Percentiles rank a stretch among this genome's conserved stretches.
phyloP scores from a whole-genome alignment of 2,329 filamentous ascomycete genomes.

The Nannizzia gypsea region DNA sequence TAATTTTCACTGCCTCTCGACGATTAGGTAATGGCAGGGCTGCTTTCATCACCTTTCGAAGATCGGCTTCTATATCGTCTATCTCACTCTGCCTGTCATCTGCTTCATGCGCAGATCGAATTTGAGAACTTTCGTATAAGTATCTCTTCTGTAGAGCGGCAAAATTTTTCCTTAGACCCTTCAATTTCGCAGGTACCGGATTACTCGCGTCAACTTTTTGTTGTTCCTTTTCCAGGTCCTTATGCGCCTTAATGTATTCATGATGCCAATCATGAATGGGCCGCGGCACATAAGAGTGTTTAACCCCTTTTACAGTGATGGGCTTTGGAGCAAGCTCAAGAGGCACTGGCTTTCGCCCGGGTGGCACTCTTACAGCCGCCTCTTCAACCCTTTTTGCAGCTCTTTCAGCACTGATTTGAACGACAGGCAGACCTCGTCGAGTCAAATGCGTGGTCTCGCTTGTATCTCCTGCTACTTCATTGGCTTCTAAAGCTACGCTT shows the following conservation, averaged over 20 bases:
- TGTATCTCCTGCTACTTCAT: conserved; percentile 22
- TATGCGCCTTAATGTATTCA: conserved; percentile 27
- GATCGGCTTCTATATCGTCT: conserved; percentile 17
- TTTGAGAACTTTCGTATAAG: conserved; percentile 20
- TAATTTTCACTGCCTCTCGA: neutral
- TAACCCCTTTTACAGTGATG: conserved; percentile 12
- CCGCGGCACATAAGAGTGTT: conserved; percentile 26
- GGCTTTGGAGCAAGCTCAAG: conserved; percentile 19
- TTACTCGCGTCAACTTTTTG: neutral
- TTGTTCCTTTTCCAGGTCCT: conserved; percentile 8
- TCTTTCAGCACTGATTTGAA: conserved; percentile 18
- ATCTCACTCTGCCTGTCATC: conserved; percentile 17
- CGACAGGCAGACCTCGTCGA: conserved; percentile 19
- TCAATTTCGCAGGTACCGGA: neutral
- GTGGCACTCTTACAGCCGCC: conserved; percentile 22
- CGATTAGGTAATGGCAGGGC: neutral
- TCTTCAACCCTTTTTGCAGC: conserved; percentile 23
- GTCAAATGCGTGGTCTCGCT: conserved; percentile 21
- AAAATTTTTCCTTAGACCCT: conserved; percentile 10
- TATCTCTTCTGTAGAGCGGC: conserved; percentile 14
- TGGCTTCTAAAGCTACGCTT: conserved; percentile 36
- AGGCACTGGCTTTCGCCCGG: conserved; percentile 19
- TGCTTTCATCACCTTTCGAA: conserved; percentile 7
- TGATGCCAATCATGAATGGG: conserved; percentile 27
- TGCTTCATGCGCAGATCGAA: conserved; percentile 10